phyloP scores from a whole-genome alignment of 345 rosid species.

The Noccaea caerulescens region DNA sequence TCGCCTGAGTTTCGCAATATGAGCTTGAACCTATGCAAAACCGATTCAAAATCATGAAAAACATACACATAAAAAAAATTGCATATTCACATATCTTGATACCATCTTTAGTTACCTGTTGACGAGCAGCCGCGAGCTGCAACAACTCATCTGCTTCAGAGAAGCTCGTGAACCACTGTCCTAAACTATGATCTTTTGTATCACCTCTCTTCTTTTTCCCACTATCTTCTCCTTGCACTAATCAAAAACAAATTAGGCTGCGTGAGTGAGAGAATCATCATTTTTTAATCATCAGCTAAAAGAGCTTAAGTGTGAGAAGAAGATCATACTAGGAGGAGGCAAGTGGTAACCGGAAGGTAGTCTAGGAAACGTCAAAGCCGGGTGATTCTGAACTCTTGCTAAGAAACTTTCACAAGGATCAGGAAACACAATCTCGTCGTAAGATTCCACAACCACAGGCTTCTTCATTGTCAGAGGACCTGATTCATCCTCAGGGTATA shows the following conservation, averaged over 20 bases:
- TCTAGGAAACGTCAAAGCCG: slow-evolving; percentile 62
- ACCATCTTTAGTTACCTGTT: slow-evolving; percentile 49
- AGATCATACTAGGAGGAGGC: slow-evolving; percentile 59
- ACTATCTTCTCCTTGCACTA: slow-evolving; percentile 51
- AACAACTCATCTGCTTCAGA: slow-evolving; percentile 76
- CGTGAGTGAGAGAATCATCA: slow-evolving; percentile 9
- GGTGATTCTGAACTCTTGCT: slow-evolving; percentile 70
- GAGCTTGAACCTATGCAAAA: slow-evolving; percentile 64
- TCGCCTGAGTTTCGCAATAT: slow-evolving; percentile 68
- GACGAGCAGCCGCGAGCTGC: slow-evolving; percentile 74
- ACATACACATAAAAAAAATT: slow-evolving; percentile 3
- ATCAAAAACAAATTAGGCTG: background rate
- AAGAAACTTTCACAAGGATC: slow-evolving; percentile 67
- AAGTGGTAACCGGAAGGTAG: slow-evolving; percentile 62
- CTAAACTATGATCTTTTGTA: slow-evolving; percentile 62
- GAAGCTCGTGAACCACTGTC: slow-evolving; percentile 65
- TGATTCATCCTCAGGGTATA: slow-evolving; percentile 71
- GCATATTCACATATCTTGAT: background rate
- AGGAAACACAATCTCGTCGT: slow-evolving; percentile 70
- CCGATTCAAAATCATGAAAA: slow-evolving; percentile 11
- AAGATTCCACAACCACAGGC: slow-evolving; percentile 71
- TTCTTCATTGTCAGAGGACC: slow-evolving; percentile 66
- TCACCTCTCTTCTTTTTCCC: slow-evolving; percentile 61
- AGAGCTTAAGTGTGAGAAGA: background rate
- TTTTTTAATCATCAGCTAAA: background rate